Conservation (phyloP, 495 filamentous ascomycete genomes). For the Cercophora sp. region DNA sequence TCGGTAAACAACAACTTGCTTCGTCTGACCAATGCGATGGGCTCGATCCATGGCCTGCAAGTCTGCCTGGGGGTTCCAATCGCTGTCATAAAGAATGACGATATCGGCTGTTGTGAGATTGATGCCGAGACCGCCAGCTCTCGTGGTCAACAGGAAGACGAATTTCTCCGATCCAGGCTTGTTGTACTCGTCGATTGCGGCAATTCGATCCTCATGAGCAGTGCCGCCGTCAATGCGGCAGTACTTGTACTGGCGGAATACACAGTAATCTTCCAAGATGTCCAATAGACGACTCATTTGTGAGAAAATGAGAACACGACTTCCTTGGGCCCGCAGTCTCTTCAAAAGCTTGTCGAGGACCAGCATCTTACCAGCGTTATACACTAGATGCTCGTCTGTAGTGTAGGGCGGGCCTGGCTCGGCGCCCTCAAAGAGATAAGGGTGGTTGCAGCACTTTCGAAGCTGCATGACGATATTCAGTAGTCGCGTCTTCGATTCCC, state of each 20-base stretch:
- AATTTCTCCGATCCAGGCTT: constrained; percentile 93
- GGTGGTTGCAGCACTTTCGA: constrained; percentile 98
- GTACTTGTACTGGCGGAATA: constrained; percentile 90
- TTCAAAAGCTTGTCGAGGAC: constrained; percentile 91
- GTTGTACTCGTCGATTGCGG: constrained; percentile 98
- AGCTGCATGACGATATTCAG: constrained; percentile 99
- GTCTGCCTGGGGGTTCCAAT: constrained; percentile 99
- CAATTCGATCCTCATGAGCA: constrained; percentile 95
- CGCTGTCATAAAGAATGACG: constrained; percentile 96
- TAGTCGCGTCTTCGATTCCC: constrained; percentile 97
- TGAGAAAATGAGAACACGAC: constrained; percentile 95
- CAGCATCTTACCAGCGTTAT: constrained; percentile 95
- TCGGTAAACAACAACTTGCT: constrained; percentile 93
- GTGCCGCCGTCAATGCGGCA: constrained; percentile 97
- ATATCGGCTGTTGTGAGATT: constrained; percentile 95
- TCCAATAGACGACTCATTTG: constrained; percentile 98
- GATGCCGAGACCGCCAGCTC: constrained; percentile 96
- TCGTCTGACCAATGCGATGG: constrained; percentile 97
- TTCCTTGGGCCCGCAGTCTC: constrained; percentile 78
- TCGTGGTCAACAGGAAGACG: constrained; percentile 93
- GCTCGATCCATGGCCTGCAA: constrained; percentile 98
- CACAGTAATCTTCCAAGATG: constrained; percentile 97
- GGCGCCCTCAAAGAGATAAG: constrained; percentile 96
- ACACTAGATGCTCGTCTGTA: constrained; percentile 92
- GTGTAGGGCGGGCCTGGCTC: constrained; percentile 98